Percentiles rank a stretch among this genome's conserved stretches.
These are phyloP conservation scores for Pythium sp. DNA, from an alignment of 352 stramenopile species.

Conservation along the genomic window DNA sequence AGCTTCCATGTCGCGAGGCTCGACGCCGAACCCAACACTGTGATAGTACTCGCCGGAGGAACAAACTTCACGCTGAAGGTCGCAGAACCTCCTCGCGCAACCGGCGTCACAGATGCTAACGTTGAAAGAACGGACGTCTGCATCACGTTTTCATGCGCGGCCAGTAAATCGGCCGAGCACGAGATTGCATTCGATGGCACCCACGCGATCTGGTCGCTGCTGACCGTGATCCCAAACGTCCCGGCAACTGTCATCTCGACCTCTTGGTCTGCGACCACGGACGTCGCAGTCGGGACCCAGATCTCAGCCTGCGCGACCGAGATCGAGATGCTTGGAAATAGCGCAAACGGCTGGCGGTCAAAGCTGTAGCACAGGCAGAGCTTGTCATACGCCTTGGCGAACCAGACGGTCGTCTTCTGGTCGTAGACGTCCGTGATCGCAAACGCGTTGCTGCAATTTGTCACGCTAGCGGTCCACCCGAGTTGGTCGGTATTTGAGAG, in stretches of 20 bases:
- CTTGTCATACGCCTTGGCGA: slow-evolving; percentile 30
- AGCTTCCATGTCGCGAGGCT: slow-evolving; percentile 61
- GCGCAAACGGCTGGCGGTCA: slow-evolving; percentile 48
- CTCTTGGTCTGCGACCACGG: slow-evolving; percentile 52
- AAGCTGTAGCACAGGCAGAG: slow-evolving; percentile 70
- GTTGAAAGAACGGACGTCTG: slow-evolving; percentile 29
- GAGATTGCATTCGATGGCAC: slow-evolving; percentile 41
- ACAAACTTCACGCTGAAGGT: slow-evolving; percentile 36
- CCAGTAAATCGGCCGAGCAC: slow-evolving; percentile 32
- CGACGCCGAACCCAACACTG: not conserved
- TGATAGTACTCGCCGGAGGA: too few relatives aligned
- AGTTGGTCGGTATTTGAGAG: slow-evolving; percentile 46
- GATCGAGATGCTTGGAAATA: slow-evolving; percentile 35
- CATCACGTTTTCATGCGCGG: slow-evolving; percentile 39
- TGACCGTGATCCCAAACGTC: slow-evolving; percentile 61
- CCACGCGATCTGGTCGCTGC: slow-evolving; percentile 59
- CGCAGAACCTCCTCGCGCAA: slow-evolving; percentile 36
- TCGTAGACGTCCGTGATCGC: slow-evolving; percentile 31
- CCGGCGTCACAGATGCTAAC: slow-evolving; percentile 23
- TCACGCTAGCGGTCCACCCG: slow-evolving; percentile 44
- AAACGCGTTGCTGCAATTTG: slow-evolving; percentile 34
- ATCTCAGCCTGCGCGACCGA: slow-evolving; percentile 45
- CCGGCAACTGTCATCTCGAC: slow-evolving; percentile 35
- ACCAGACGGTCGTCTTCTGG: slow-evolving; percentile 26
- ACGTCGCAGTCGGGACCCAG: slow-evolving; percentile 40